Percentiles rank a stretch among this genome's conserved stretches.
phyloP scores from a whole-genome alignment of 2,329 filamentous ascomycete species.

The Aspergillus tanneri region DNA sequence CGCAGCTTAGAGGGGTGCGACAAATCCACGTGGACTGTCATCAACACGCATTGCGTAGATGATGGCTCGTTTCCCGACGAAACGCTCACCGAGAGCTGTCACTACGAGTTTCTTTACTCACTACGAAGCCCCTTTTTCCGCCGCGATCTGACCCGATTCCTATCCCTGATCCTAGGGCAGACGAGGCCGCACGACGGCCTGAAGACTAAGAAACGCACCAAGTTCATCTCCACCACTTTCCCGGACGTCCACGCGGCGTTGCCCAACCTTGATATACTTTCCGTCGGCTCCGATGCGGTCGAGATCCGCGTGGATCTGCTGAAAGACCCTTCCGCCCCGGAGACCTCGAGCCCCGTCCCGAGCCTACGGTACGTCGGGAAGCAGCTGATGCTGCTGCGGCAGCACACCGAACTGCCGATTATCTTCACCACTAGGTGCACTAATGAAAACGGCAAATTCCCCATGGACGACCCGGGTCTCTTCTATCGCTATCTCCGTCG shows the following conservation, averaged over 20 bases:
- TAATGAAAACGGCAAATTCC: constrained; percentile 78
- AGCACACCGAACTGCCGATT: constrained; percentile 83
- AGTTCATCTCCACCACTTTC: constrained; percentile 85
- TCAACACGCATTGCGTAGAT: constrained; percentile 75
- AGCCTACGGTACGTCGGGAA: constrained; percentile 82
- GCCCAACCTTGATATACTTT: constrained; percentile 82
- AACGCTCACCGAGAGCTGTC: constrained; percentile 65
- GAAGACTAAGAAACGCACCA: constrained; percentile 69
- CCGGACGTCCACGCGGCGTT: constrained; percentile 79
- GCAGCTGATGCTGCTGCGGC: constrained; percentile 79
- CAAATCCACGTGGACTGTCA: constrained; percentile 61
- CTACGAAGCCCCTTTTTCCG: constrained; percentile 65
- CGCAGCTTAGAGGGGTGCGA: constrained; percentile 59
- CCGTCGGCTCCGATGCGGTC: constrained; percentile 80
- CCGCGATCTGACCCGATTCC: constrained; percentile 73
- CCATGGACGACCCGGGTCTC: constrained; percentile 73
- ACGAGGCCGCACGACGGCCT: constrained; percentile 74
- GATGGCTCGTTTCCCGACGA: constrained; percentile 68
- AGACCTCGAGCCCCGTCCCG: constrained; percentile 62
- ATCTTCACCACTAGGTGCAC: constrained; percentile 84
- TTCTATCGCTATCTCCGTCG: constrained; percentile 79
- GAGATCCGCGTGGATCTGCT: constrained; percentile 82
- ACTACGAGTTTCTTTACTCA: constrained; percentile 86
- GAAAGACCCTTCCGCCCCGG: constrained; percentile 66
- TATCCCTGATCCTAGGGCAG: constrained; percentile 77